Evolutionary conservation across 108 stramenopile genomes (phyloP), one percentile per base, ranked within the genome.

Genomic region (Skeletonema tropicum): DNA sequence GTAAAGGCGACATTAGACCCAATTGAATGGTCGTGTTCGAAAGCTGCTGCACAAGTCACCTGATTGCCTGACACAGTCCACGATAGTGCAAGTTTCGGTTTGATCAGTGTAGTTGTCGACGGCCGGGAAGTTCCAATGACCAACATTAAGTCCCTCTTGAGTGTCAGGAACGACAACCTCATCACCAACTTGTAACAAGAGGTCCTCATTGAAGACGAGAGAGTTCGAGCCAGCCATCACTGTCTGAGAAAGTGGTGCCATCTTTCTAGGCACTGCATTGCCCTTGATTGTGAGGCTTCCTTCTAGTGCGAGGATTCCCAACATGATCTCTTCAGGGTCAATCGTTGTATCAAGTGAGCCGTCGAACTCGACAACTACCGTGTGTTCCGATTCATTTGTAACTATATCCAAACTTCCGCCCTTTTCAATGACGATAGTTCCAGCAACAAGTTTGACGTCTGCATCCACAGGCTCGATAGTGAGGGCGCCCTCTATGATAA

Each of bases 161-260:
- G 73, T 74, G 26, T 74, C 73, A 5, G 73, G 73, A 52, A 74
- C 63, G 29, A 66, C 41, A 36, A 74, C 11, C 9, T 74, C 73
- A 17, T 17, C 73, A 17, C 73, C 73, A 2, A 57, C 49, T 49
- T 5, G 7, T 23, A 62, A 74, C 23, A 8, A 14, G 5, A n/a
- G 6, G 15, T 30, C 23, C 14, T 63, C 70, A 55, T 17, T 8
- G 10, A 74, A 13, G 13, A 55, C 17, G 3, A 74, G 12, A 10
- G 46, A 32, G 29, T 29, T 57, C 10, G 66, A 52, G 11, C 61
- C 60, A 23, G 66, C 73, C 2, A 13, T 38, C n/a, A 63, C 73
- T 0, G 23, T 6, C 19, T 29, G 23, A 17, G 14, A 25, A 7
- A 68, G 23, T 29, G 45, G 45, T 23, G 73, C 73, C 66, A 68